Conservation (phyloP, 176 grass and related monocot genomes). For the Typha latifolia region DNA sequence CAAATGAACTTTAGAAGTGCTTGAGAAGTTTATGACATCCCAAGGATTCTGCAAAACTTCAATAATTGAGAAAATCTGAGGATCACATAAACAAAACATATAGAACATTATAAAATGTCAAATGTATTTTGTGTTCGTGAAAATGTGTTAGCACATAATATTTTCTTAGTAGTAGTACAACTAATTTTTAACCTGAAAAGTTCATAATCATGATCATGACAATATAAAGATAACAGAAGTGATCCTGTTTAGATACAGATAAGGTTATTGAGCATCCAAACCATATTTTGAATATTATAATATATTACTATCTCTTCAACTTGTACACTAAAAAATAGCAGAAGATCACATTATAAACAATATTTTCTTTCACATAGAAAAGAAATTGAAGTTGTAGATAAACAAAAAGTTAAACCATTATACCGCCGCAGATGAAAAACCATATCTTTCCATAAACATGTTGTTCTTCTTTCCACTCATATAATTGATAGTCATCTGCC, state of each 20-base stretch:
- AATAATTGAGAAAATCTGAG: constrained; percentile 4
- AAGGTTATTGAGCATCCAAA: too few species aligned
- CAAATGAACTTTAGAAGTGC: constrained; percentile 63
- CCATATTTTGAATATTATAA: too few species aligned
- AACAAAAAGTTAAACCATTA: constrained; percentile 12
- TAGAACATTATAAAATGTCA: too few species aligned
- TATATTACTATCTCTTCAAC: too few species aligned
- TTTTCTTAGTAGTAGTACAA: too few species aligned
- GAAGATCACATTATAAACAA: background rate
- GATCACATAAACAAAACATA: background rate
- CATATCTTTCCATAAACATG: constrained; percentile 83
- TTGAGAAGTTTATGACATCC: constrained; percentile 82
- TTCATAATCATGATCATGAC: too few species aligned
- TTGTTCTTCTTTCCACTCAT: constrained; percentile 61
- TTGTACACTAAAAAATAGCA: background rate
- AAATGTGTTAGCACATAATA: too few species aligned
- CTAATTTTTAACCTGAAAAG: too few species aligned
- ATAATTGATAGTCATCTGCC: constrained; percentile 92
- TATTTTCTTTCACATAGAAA: background rate
- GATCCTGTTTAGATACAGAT: too few species aligned
- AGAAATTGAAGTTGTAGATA: constrained; percentile 13
- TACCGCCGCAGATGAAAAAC: constrained; percentile 90
- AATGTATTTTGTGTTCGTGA: too few species aligned
- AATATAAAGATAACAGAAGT: too few species aligned
- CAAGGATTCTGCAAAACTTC: constrained; percentile 71